A percentile compares a stretch with the other conserved stretches of the same genome.
phyloP scores from a whole-genome alignment of 352 stramenopile species.

The Thraustochytrium sp. region DNA sequence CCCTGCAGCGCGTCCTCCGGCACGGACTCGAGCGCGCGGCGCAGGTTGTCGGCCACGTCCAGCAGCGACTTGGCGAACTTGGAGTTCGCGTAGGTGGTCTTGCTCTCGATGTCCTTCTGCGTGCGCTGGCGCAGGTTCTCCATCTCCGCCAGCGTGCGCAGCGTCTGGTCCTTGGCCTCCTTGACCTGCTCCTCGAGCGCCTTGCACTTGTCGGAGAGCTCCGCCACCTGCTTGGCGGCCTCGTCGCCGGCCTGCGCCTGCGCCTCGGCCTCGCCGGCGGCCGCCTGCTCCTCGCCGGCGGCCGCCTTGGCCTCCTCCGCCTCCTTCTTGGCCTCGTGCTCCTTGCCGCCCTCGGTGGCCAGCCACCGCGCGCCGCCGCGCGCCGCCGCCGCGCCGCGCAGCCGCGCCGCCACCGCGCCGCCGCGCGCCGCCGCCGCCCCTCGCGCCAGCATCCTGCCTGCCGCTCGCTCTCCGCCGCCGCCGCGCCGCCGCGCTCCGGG shows the following conservation, averaged over 20 bases:
- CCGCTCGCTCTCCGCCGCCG: too few relatives aligned
- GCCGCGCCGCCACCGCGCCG: too few relatives aligned
- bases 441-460: too few relatives aligned
- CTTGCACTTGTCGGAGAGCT: slow-evolving; percentile 9
- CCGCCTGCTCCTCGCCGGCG: not conserved
- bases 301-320: not conserved
- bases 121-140: slow-evolving; percentile 95
- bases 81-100: slow-evolving; percentile 85
- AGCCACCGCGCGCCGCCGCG: not conserved
- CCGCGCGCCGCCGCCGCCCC: too few relatives aligned
- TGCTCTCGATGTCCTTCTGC: slow-evolving; percentile 82
- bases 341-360: not conserved
- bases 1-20: slow-evolving; percentile 60
- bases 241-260: not conserved
- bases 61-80: slow-evolving; percentile 94
- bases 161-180: slow-evolving; percentile 71
- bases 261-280: not conserved
- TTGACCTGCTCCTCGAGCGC: slow-evolving; percentile 49
- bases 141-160: slow-evolving; percentile 89
- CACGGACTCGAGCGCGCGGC: slow-evolving; percentile 81
- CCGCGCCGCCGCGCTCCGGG: too few relatives aligned
- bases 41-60: slow-evolving; percentile 95
- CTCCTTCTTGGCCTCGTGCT: not conserved
- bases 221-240: not conserved
- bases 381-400: not conserved